Percentiles rank a stretch among this genome's conserved stretches.
phyloP scores from a whole-genome alignment of 1,284 basidiomycete species.

The Anthracocystis setariae region DNA sequence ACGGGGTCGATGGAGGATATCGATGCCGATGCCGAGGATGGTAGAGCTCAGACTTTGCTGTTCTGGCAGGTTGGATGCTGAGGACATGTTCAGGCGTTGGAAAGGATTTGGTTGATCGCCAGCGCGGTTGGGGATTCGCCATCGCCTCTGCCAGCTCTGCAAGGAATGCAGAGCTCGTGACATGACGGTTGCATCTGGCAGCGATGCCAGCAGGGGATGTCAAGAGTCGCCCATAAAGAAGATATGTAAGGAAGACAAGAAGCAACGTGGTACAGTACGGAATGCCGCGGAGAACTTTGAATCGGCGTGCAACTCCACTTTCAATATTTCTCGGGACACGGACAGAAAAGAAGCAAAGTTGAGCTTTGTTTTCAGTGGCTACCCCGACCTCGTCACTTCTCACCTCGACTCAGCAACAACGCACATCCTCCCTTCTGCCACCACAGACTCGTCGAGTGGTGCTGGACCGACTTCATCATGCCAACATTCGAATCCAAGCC shows the following conservation, averaged over 20 bases:
- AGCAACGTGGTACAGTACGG: slow-evolving; percentile 1
- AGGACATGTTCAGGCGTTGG: slow-evolving; percentile 50
- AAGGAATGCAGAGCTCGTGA: slow-evolving; percentile 50
- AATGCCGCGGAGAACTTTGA: slow-evolving; percentile 3
- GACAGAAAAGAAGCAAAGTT: background rate
- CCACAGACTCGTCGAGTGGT: no score
- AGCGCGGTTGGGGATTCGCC: slow-evolving; percentile 66
- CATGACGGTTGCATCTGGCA: slow-evolving; percentile 59
- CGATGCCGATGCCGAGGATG: slow-evolving; percentile 63
- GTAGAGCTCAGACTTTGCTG: background rate
- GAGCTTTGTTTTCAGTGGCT: slow-evolving; percentile 1
- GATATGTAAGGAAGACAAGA: background rate
- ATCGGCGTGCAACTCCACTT: slow-evolving; percentile 5
- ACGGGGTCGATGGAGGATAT: slow-evolving; percentile 55
- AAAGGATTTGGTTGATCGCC: slow-evolving; percentile 66
- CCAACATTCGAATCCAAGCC: slow-evolving; percentile 53
- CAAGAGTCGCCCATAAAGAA: no score
- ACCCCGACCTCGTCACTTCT: background rate
- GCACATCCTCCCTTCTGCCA: background rate
- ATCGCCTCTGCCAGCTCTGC: slow-evolving; percentile 61
- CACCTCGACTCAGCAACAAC: background rate
- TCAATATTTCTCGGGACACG: slow-evolving; percentile 8
- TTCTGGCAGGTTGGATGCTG: slow-evolving; percentile 6
- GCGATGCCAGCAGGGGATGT: slow-evolving; percentile 60
- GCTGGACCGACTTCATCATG: slow-evolving; percentile 25